phyloP scores from a whole-genome alignment of 73 alveolate species.

The Tetrahymena borealis region DNA sequence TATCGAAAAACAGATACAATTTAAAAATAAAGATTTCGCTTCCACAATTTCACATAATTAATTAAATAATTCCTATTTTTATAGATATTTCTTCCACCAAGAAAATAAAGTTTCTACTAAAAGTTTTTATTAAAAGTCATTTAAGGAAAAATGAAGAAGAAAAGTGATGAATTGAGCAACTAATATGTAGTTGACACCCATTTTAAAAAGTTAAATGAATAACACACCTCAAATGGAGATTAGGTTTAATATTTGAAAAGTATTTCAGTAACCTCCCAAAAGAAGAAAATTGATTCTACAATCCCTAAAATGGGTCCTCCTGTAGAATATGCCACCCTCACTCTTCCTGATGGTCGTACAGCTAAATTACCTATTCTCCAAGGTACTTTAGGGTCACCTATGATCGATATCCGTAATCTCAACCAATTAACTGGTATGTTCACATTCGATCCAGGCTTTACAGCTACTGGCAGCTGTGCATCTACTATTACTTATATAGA shows the following conservation, averaged over 20 bases:
- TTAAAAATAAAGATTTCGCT: neutral
- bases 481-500: conserved; percentile 79
- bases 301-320: conserved; percentile 13
- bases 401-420: conserved; percentile 67
- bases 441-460: conserved; percentile 84
- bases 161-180: neutral
- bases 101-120: neutral
- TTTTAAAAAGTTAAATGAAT: neutral
- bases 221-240: neutral
- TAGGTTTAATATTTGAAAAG: neutral
- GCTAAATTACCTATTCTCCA: conserved; percentile 57
- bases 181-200: neutral
- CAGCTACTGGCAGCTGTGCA: conserved; percentile 77
- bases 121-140: no score
- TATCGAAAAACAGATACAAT: neutral
- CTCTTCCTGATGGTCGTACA: conserved; percentile 68
- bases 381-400: conserved; percentile 70
- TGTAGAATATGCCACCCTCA: conserved; percentile 24
- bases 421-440: conserved; percentile 62
- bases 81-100: no score
- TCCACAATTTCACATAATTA: neutral
- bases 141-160: neutral
- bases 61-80: no score
- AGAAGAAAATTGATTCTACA: conserved; percentile 18
- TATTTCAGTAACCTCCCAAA: conserved; percentile 9